phyloP scores from a whole-genome alignment of 2,329 filamentous ascomycete species.

The Penicillium paneum region DNA sequence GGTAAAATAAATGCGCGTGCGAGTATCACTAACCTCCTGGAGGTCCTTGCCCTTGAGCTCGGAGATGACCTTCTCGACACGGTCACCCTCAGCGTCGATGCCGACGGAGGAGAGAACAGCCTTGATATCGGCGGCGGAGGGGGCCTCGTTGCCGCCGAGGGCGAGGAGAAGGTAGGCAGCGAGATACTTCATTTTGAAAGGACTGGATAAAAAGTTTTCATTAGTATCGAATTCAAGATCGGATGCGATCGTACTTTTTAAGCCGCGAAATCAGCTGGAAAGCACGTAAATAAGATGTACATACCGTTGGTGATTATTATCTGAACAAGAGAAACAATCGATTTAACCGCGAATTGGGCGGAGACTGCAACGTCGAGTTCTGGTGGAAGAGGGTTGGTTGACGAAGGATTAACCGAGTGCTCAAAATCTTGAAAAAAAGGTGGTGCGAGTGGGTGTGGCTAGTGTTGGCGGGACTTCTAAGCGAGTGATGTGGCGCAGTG shows the following conservation, averaged over 20 bases:
- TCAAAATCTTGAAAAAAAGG: constrained; percentile 39
- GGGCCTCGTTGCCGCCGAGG: constrained; percentile 87
- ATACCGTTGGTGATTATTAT: constrained; percentile 30
- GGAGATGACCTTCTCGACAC: constrained; percentile 78
- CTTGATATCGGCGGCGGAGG: constrained; percentile 83
- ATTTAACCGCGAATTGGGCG: constrained; percentile 97
- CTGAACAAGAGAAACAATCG: constrained; percentile 75
- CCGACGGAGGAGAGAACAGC: constrained; percentile 86
- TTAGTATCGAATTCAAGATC: constrained; percentile 20
- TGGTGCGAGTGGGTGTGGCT: constrained; percentile 38
- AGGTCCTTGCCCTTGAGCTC: constrained; percentile 70
- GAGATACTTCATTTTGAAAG: constrained; percentile 96
- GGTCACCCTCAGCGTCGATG: constrained; percentile 86
- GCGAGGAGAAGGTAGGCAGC: constrained; percentile 97
- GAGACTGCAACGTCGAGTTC: constrained; percentile 99
- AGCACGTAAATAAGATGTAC: constrained; percentile 7
- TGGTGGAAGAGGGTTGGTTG: constrained; percentile 37
- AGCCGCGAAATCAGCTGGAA: background rate
- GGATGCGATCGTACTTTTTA: constrained; percentile 2
- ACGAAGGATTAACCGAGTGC: constrained; percentile 28
- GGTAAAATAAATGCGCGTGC: background rate
- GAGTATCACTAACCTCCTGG: constrained; percentile 68
- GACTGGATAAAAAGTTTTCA: constrained; percentile 15
- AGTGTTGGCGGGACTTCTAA: constrained; percentile 33
- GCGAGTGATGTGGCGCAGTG: constrained; percentile 36